Evolutionary conservation across 2,329 filamentous ascomycete species (phyloP).

Genomic region (Botrytis elliptica): DNA sequence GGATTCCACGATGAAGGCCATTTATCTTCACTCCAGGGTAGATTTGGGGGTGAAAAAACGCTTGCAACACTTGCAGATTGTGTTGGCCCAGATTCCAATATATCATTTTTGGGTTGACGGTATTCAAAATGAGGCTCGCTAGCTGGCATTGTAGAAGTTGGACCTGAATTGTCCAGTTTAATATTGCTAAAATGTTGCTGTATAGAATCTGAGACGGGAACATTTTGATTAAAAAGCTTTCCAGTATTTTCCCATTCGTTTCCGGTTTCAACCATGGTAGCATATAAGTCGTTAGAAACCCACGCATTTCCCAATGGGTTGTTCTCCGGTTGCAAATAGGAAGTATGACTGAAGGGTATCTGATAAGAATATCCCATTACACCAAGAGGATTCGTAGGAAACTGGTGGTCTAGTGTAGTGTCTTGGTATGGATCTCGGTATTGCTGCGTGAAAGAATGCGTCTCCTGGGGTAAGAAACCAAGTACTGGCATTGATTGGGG

Average conservation of each 20-base stretch:
- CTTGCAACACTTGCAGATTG: constrained; percentile 19
- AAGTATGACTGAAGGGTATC: neutral
- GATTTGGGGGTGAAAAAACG: constrained; percentile 27
- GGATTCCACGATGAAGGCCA: constrained; percentile 33
- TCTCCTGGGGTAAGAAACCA: neutral
- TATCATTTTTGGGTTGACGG: neutral
- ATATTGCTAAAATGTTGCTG: neutral
- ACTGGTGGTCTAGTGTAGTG: neutral
- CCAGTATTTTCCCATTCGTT: constrained; percentile 27
- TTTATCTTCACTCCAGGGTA: constrained; percentile 30
- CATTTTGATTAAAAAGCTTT: constrained; percentile 19
- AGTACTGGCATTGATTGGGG: neutral
- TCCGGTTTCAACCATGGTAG: constrained; percentile 31
- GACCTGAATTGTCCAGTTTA: neutral
- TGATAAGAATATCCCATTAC: neutral
- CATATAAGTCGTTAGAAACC: constrained; percentile 34
- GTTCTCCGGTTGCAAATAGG: constrained; percentile 19
- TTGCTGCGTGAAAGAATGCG: constrained; percentile 5
- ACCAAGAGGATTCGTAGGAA: constrained; percentile 2
- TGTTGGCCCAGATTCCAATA: neutral
- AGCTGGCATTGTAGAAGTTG: neutral
- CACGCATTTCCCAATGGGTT: constrained; percentile 24
- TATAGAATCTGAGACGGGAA: constrained; percentile 3
- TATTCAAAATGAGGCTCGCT: neutral
- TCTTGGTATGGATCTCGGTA: constrained; percentile 12